Conservation (phyloP, 441 rosid genomes). For the Aquilaria agallochum region DNA sequence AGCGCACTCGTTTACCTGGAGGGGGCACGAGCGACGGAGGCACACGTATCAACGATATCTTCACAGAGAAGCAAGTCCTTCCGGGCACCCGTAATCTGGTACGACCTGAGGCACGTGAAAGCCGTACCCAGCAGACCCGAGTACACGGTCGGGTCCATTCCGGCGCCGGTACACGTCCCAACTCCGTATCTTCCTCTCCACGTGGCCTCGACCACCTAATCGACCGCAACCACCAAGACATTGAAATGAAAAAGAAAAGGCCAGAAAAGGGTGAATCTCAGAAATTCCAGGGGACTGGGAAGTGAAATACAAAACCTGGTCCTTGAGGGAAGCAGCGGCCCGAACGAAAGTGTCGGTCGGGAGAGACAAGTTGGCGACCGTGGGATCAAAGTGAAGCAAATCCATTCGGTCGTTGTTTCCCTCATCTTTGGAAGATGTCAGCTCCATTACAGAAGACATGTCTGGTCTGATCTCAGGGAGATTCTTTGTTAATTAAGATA, state of each 20-base stretch:
- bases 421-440: conserved; percentile 34
- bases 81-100: conserved; percentile 50
- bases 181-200: conserved; percentile 30
- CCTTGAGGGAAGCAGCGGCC: conserved; percentile 67
- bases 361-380: conserved; percentile 26
- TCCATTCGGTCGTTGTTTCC: conserved; percentile 23
- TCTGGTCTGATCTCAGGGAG: not conserved
- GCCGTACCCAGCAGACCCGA: conserved; percentile 81
- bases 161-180: conserved; percentile 18
- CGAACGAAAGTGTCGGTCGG: conserved; percentile 38
- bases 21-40: conserved; percentile 32
- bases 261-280: not conserved
- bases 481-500: no score
- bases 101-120: conserved; percentile 71
- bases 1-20: conserved; percentile 35
- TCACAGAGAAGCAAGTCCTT: conserved; percentile 49
- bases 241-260: not conserved
- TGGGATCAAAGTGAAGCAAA: conserved; percentile 33
- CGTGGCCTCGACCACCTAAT: conserved; percentile 57
- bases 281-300: no score
- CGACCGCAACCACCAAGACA: not conserved
- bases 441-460: conserved; percentile 40
- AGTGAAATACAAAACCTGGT: conserved; percentile 31
- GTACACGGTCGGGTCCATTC: conserved; percentile 58
- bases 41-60: conserved; percentile 62